These are phyloP conservation scores for Ichthyophonus hoferi DNA, from an alignment of 208 protist genomes.

Conservation along the genomic window DNA sequence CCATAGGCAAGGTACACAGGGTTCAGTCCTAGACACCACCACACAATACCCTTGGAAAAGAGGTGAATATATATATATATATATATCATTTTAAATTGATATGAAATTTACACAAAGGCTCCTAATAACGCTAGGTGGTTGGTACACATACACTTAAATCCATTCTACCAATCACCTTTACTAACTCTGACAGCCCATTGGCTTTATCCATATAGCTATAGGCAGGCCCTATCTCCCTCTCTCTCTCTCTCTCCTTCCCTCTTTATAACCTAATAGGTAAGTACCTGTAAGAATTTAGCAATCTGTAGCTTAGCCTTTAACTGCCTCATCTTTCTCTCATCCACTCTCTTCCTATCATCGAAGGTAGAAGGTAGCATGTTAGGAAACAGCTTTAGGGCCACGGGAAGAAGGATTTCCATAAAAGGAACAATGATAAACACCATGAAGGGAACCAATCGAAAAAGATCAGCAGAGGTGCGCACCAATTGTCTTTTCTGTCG, in stretches of 20 bases:
- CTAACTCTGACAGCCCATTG: too few relatives aligned
- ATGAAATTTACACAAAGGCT: too few relatives aligned
- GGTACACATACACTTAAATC: too few relatives aligned
- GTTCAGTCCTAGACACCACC: too few relatives aligned
- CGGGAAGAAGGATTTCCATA: slow-evolving; percentile 85
- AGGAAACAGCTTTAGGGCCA: slow-evolving; percentile 90
- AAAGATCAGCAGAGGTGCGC: slow-evolving; percentile 81
- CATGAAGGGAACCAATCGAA: slow-evolving; percentile 89
- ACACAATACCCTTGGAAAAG: too few relatives aligned
- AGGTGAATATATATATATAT: too few relatives aligned
- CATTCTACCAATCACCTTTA: too few relatives aligned
- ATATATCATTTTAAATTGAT: too few relatives aligned
- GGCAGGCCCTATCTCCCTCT: too few relatives aligned
- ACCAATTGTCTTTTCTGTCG: slow-evolving; percentile 70
- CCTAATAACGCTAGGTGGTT: too few relatives aligned
- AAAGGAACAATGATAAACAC: slow-evolving; percentile 92
- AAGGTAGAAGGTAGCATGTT: slow-evolving; percentile 90
- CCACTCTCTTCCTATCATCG: slow-evolving; percentile 59
- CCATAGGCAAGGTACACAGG: too few relatives aligned
- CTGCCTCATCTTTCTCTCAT: slow-evolving; percentile 42
- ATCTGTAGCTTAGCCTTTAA: slow-evolving; percentile 50
- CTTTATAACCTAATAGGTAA: background rate
- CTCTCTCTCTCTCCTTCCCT: background rate
- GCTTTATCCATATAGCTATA: too few relatives aligned
- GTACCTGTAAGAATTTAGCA: slow-evolving; percentile 54